Evolutionary conservation across 257 asterid species (phyloP).

Genomic region (Nicotiana tomentosiformis): DNA sequence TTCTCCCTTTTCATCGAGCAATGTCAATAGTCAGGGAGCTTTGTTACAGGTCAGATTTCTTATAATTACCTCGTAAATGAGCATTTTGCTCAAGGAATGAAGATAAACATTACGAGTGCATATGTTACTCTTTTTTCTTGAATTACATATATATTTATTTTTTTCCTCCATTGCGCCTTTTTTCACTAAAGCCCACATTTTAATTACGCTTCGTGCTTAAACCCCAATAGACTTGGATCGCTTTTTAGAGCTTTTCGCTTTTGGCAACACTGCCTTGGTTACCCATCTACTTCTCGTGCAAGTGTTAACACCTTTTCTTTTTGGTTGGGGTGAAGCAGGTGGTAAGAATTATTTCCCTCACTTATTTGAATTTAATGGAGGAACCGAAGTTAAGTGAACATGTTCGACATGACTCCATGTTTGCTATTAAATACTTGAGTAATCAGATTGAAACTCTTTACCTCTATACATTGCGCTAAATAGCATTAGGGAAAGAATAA

Average conservation of each 20-base stretch:
- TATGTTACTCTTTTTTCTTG: no score
- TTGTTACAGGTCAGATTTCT: conserved; percentile 55
- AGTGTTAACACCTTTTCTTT: background rate
- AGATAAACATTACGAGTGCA: background rate
- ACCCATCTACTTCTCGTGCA: background rate
- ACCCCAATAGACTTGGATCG: no score
- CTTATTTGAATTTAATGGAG: conserved; percentile 3
- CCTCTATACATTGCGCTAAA: background rate
- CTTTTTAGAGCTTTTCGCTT: no score
- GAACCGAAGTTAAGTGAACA: background rate
- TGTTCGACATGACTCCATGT: background rate
- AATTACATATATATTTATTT: no score
- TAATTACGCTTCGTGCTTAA: no score
- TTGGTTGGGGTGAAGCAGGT: background rate
- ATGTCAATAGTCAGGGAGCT: conserved; percentile 55
- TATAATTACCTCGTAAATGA: conserved; percentile 10
- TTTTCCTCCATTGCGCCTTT: no score
- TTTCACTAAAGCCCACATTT: no score
- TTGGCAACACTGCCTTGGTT: background rate
- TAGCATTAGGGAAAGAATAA: background rate
- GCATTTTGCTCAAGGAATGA: background rate
- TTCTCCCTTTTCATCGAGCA: conserved; percentile 68
- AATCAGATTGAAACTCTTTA: background rate
- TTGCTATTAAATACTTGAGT: background rate
- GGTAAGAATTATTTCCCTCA: background rate